Evolutionary conservation across 164 flowering plant species (phyloP).

Genomic region (Hamamelis virginiana): DNA sequence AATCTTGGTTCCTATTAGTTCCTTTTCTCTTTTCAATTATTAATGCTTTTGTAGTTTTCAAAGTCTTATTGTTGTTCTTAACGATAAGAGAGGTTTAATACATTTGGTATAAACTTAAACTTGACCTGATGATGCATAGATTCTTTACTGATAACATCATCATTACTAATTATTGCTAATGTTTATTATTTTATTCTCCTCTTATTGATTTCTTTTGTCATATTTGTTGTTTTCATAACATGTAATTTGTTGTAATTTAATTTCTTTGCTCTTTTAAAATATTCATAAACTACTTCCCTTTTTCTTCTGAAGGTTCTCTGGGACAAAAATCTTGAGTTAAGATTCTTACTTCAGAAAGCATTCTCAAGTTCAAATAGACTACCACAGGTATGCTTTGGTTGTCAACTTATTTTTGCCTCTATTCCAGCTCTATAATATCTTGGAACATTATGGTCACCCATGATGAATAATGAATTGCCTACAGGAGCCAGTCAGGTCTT

Average conservation of each 20-base stretch:
- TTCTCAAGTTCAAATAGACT: conserved; percentile 76
- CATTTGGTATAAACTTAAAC: no score
- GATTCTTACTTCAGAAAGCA: conserved; percentile 82
- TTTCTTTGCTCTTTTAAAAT: not conserved
- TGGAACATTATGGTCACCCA: not conserved
- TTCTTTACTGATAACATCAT: no score
- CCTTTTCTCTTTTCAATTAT: not conserved
- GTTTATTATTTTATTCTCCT: no score
- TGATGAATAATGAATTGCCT: conserved; percentile 10
- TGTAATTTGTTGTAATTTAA: not conserved
- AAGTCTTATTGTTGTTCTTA: not conserved
- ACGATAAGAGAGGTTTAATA: not conserved
- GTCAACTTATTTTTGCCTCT: not conserved
- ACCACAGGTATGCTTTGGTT: conserved; percentile 59
- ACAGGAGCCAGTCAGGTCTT: conserved; percentile 72
- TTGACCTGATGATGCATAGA: no score
- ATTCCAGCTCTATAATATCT: not conserved
- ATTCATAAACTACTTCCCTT: not conserved
- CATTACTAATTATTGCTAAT: no score
- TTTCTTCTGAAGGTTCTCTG: conserved; percentile 66
- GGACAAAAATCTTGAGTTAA: conserved; percentile 79
- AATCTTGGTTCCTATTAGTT: not conserved
- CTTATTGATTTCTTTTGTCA: no score
- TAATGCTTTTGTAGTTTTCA: not conserved
- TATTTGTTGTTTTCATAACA: no score